Base-by-base conservation (phyloP, 1,284 basidiomycete species). In the Melampsora americana region DNA sequence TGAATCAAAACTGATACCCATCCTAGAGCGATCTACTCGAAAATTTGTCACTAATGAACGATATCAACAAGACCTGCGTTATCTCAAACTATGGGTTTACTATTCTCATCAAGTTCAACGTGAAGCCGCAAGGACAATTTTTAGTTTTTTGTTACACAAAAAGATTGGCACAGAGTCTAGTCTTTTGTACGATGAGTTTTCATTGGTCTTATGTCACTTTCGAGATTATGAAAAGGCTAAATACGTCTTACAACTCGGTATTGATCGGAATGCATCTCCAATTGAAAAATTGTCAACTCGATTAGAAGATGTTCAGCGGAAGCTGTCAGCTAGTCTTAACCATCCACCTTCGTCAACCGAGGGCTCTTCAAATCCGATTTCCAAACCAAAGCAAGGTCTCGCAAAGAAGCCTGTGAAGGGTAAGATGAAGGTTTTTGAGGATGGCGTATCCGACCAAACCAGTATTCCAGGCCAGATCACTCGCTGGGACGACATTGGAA, bases 21-120 rank as follows among this genome's bases (percentile, higher is more conserved):
- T 88, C 0, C 85, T 95, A 16, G 91, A 93, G 79, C 87, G 89
- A 78, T 88, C 89, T 0, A 92, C 90, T 0, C 85, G 90, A 28
- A 87, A 88, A 69, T 95, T 97, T 82, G 88, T 90, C 77, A 87
- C 88, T 32, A 92, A 95, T 80, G 85, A 87, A 44, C 85, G 89
- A 35, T 98, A 95, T 84, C 88, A 88, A 80, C 89, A 90, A 78
- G 95, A 98, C 84, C 84, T 91, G 71, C 87, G 95, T 53, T 96
- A 97, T 83, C 86, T 97, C 66, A 91, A 90, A 82, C 84, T 95
- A 42, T 96, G 94, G 94, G 87, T 89, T 20, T 85, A 90, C 77
- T 93, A 93, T 82, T 89, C 92, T 1, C 86, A 87, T 65, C 86
- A 88, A 78, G 86, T 90, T 59, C 50, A 39, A 12, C 61, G 79